Evolutionary conservation across 805 yeast genomes (phyloP), one percentile per base, ranked within the genome.

Genomic region (Ogataea minuta): DNA sequence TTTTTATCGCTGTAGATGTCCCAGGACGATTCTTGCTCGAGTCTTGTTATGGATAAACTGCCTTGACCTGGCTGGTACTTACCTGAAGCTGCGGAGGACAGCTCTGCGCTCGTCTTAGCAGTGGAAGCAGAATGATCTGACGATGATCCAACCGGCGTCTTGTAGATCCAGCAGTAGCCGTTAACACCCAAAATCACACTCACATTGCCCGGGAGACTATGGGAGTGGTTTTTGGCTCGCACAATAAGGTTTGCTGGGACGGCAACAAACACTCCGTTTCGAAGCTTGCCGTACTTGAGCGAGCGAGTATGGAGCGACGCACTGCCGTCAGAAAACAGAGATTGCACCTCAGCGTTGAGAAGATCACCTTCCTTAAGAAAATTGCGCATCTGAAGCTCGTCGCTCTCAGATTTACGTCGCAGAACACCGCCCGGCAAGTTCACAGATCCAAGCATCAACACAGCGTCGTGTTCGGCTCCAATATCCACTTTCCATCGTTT

Each of bases 401-500:
- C 99, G 48, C 84, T 80, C 58, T 95, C 99, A 23, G 90, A 80
- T 60, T 95, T 93, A 56, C 99, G 76, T 63, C 99, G 77, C 53
- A 93, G 67, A 2, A 93, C 85, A 40, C 99, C 99, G 38, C 99
- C 99, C 2, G 99, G 99, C 46, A 93, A 71, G 61, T 93, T 93
- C 14, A 93, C 96, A 1, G 96, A 87, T 9, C 99, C 99, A 41
- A 95, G 72, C 88, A 87, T 83, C 45, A 93, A 66, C 0, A 87
- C 81, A 0, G 97, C 98, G 58, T 89, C 91, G 56, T 87, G 95
- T 54, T 81, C 83, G n/a, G 88, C 87, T 20, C 98, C 98, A 48
- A 93, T 88, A 53, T 91, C 96, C 11, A 93, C 98, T 58, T 84
- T 88, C 99, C 99, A 93, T 53, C 98, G 71, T 58, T 83, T 86